phyloP scores from a whole-genome alignment of 768 basidiomycete genomes.

The Boletus edulis region DNA sequence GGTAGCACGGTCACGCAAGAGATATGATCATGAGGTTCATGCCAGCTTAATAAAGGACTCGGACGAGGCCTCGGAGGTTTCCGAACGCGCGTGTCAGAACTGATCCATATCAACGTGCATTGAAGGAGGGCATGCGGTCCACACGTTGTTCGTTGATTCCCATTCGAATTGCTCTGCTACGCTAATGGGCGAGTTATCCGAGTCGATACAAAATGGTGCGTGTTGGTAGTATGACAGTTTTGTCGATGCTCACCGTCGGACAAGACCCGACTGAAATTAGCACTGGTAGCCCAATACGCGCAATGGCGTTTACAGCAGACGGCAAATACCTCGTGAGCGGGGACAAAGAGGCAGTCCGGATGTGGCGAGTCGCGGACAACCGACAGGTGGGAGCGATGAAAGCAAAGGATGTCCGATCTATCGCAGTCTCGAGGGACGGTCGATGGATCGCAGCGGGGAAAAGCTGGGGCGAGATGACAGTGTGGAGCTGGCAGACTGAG shows the following conservation, averaged over 20 bases:
- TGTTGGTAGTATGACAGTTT: not conserved
- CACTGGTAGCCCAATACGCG: slow-evolving; percentile 1
- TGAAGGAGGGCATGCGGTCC: not conserved
- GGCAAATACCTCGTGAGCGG: slow-evolving; percentile 7
- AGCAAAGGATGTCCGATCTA: slow-evolving; percentile 2
- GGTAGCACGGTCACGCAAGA: not conserved
- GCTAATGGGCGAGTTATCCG: too few species aligned
- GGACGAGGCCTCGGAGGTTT: not conserved
- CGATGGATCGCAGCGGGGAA: slow-evolving; percentile 10
- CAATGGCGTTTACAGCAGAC: slow-evolving; percentile 1
- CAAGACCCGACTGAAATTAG: slow-evolving; percentile 1
- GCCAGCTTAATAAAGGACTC: not conserved
- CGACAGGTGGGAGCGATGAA: not conserved
- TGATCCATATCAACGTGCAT: slow-evolving; percentile 7
- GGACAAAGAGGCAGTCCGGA: slow-evolving; percentile 7
- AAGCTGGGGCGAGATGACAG: slow-evolving; percentile 7
- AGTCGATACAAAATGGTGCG: slow-evolving; percentile 1
- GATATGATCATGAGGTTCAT: slow-evolving; percentile 3
- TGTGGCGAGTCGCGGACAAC: slow-evolving; percentile 2
- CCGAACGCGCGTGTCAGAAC: not conserved
- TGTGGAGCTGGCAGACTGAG: not conserved
- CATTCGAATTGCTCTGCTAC: not conserved
- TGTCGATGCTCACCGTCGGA: not conserved
- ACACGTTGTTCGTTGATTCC: not conserved
- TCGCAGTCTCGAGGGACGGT: slow-evolving; percentile 6